phyloP scores from a whole-genome alignment of 2,329 filamentous ascomycete species.

The Incumbomyces delicatus region DNA sequence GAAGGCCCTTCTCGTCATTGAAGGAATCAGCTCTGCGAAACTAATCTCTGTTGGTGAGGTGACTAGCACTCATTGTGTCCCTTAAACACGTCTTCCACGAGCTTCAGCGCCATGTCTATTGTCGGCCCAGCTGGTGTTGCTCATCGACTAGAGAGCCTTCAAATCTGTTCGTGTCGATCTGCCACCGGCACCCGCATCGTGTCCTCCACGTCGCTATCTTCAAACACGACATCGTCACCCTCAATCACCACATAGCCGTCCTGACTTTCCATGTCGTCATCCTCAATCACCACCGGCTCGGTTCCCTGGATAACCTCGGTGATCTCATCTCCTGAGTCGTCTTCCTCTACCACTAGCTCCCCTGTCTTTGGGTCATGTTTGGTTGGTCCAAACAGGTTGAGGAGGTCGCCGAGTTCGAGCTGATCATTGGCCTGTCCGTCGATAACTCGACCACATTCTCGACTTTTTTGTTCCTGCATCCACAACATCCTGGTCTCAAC shows the following conservation, averaged over 20 bases:
- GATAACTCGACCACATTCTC: slow-evolving; percentile 27
- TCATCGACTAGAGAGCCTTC: too few relatives aligned
- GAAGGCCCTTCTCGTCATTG: too few relatives aligned
- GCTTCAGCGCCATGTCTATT: too few relatives aligned
- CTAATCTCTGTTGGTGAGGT: too few relatives aligned
- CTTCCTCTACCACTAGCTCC: slow-evolving; percentile 13
- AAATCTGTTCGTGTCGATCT: neutral
- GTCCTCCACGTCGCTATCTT: slow-evolving; percentile 2
- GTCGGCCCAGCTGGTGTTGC: too few relatives aligned
- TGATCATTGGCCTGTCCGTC: slow-evolving; percentile 9
- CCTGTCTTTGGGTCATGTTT: slow-evolving; percentile 10
- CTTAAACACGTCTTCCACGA: too few relatives aligned
- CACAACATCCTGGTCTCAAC: slow-evolving; percentile 49
- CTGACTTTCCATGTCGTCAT: neutral
- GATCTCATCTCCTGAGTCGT: slow-evolving; percentile 3
- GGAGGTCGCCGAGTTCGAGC: slow-evolving; percentile 17
- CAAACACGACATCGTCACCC: neutral
- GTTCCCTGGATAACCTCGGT: neutral
- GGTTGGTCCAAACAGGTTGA: slow-evolving; percentile 22
- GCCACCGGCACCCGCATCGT: neutral
- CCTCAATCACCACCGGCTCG: neutral
- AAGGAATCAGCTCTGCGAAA: too few relatives aligned
- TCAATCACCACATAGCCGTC: neutral
- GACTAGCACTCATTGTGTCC: too few relatives aligned
- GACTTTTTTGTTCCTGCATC: slow-evolving; percentile 49